Conservation (phyloP, 768 basidiomycete species). For the Tylopilus vinaceipallidus region DNA sequence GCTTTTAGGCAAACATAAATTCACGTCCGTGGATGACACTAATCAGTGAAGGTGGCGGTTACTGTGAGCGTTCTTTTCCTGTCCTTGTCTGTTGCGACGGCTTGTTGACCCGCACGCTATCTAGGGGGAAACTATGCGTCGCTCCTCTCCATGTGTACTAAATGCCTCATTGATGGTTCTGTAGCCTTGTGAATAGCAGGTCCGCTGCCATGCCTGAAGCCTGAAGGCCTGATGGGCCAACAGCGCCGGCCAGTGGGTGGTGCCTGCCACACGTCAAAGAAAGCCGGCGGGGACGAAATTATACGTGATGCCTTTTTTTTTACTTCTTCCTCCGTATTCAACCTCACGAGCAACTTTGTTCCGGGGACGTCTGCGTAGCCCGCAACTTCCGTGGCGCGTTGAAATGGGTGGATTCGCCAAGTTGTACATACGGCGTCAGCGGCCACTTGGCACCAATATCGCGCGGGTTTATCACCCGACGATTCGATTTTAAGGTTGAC, state of each 20-base stretch:
- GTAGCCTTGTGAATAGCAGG: slow-evolving; percentile 29
- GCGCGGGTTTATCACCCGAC: slow-evolving; percentile 1
- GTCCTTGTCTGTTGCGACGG: background rate
- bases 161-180: slow-evolving; percentile 24
- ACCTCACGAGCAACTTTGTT: slow-evolving; percentile 23
- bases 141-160: slow-evolving; percentile 22
- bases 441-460: slow-evolving; percentile 8
- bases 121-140: slow-evolving; percentile 18
- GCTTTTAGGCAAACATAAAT: slow-evolving; percentile 75
- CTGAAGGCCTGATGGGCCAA: slow-evolving; percentile 11
- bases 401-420: slow-evolving; percentile 13
- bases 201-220: slow-evolving; percentile 13
- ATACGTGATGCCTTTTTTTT: slow-evolving; percentile 27
- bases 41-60: slow-evolving; percentile 21
- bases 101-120: slow-evolving; percentile 10
- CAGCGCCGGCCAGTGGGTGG: slow-evolving; percentile 8
- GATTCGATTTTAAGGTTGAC: slow-evolving; percentile 22
- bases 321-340: slow-evolving; percentile 14
- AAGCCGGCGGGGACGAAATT: slow-evolving; percentile 13
- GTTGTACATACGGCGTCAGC: slow-evolving; percentile 9
- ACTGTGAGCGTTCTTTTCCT: slow-evolving; percentile 7
- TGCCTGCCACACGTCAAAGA: slow-evolving; percentile 16
- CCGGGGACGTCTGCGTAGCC: slow-evolving; percentile 17
- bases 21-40: slow-evolving; percentile 49
- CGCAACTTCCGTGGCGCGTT: slow-evolving; percentile 15